Evolutionary conservation across 805 yeast species (phyloP).

Genomic region (Ogataea siamensis): DNA sequence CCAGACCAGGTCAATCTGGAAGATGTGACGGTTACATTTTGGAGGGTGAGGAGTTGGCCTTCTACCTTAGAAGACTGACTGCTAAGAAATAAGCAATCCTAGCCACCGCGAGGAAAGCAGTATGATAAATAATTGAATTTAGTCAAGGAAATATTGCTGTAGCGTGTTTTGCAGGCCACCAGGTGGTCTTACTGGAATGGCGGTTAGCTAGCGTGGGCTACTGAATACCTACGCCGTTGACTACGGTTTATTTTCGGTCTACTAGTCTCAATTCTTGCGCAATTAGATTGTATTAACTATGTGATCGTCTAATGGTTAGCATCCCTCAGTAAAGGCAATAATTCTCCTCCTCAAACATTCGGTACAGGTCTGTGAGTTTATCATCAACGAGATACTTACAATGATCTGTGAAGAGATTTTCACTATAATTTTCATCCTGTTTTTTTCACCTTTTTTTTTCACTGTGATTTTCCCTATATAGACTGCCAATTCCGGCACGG

Average conservation of each 20-base stretch:
- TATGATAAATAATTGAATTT: conserved; percentile 7
- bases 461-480: conserved; percentile 1
- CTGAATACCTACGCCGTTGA: no score
- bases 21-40: conserved; percentile 99
- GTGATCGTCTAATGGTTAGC: conserved; percentile 4
- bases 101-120: conserved; percentile 1
- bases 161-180: no score
- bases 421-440: background rate
- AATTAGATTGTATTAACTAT: background rate
- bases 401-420: conserved; percentile 1
- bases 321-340: conserved; percentile 15
- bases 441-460: background rate
- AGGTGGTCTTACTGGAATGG: no score
- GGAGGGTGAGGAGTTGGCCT: conserved; percentile 99
- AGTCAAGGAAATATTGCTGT: conserved; percentile 14
- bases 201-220: no score
- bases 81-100: conserved; percentile 81
- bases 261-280: background rate
- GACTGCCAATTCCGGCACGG: conserved; percentile 1
- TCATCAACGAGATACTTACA: conserved; percentile 14
- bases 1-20: conserved; percentile 99
- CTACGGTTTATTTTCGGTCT: background rate
- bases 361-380: conserved; percentile 15
- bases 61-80: conserved; percentile 99
- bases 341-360: conserved; percentile 7